Evolutionary conservation across 2,329 filamentous ascomycete genomes (phyloP).

Genomic region (Alternaria incomplexa): DNA sequence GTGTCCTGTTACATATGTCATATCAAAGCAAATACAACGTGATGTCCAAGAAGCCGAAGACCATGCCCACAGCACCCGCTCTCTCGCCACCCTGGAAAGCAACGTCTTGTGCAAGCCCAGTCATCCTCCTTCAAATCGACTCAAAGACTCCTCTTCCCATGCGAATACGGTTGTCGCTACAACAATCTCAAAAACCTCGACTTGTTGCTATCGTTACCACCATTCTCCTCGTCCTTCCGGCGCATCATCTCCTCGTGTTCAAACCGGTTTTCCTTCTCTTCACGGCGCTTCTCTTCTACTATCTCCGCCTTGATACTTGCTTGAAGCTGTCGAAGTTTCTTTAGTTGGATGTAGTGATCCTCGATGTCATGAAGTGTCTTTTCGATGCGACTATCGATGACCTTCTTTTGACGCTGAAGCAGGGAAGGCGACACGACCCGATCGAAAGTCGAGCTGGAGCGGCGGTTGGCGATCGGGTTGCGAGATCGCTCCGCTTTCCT

Average conservation of each 20-base stretch:
- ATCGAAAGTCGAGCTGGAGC: not conserved
- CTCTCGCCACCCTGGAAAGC: not conserved
- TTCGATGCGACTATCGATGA: not conserved
- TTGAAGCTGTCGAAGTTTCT: not conserved
- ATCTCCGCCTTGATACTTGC: not conserved
- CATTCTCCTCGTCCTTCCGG: not conserved
- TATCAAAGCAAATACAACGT: not conserved
- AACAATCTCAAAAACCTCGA: not conserved
- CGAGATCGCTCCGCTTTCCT: not conserved
- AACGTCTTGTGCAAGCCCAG: not conserved
- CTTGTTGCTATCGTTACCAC: not conserved
- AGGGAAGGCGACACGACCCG: fast-evolving
- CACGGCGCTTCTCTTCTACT: not conserved
- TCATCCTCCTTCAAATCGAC: too few relatives aligned
- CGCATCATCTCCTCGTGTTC: not conserved
- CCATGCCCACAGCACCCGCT: not conserved
- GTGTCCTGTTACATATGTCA: not conserved
- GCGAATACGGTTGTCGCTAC: not conserved
- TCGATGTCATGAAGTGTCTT: not conserved
- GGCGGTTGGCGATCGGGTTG: not conserved
- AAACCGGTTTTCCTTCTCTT: not conserved
- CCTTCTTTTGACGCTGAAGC: not conserved
- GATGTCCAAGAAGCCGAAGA: not conserved
- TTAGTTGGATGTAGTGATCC: not conserved
- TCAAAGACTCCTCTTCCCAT: not conserved